These are phyloP conservation scores for Pythium dissimile DNA, from an alignment of 352 stramenopile genomes.

Conservation along the genomic window DNA sequence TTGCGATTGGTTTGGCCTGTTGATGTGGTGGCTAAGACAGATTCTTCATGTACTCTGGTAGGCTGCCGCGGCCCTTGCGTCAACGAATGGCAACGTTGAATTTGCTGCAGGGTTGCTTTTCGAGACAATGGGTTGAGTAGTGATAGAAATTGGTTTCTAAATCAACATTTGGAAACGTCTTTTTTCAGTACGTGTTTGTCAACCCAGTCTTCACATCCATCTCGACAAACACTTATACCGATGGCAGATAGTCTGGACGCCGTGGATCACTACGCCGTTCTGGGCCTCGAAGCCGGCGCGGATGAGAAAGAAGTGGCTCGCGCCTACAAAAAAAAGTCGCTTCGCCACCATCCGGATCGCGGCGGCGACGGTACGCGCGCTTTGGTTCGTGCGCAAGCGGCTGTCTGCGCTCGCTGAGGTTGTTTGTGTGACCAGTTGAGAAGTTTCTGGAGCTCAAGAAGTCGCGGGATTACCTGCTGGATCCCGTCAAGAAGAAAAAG, in stretches of 20 bases:
- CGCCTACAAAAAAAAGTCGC: constrained; percentile 82
- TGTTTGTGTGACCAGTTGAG: constrained; percentile 38
- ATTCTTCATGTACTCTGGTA: constrained; percentile 23
- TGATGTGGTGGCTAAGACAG: not conserved
- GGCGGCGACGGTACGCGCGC: constrained; percentile 60
- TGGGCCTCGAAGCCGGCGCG: constrained; percentile 61
- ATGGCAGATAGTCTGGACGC: constrained; percentile 32
- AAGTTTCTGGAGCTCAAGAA: constrained; percentile 83
- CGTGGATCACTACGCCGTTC: constrained; percentile 69
- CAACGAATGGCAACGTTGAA: constrained; percentile 77
- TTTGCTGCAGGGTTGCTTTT: constrained; percentile 81
- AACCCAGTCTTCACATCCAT: not conserved
- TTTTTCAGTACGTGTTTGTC: constrained; percentile 14
- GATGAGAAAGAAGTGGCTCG: constrained; percentile 69
- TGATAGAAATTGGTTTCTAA: constrained; percentile 21
- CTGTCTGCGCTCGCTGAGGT: not conserved
- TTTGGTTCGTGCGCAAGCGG: not conserved
- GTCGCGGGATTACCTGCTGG: constrained; percentile 68
- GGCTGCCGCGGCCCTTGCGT: constrained; percentile 58
- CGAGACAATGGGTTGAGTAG: constrained; percentile 27
- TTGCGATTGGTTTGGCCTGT: not conserved
- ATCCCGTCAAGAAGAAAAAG: constrained; percentile 75
- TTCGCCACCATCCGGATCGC: constrained; percentile 75
- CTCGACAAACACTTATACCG: constrained; percentile 15
- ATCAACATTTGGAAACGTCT: not conserved